Conservation (phyloP, 495 filamentous ascomycete species). For the Penicillium lividum region DNA sequence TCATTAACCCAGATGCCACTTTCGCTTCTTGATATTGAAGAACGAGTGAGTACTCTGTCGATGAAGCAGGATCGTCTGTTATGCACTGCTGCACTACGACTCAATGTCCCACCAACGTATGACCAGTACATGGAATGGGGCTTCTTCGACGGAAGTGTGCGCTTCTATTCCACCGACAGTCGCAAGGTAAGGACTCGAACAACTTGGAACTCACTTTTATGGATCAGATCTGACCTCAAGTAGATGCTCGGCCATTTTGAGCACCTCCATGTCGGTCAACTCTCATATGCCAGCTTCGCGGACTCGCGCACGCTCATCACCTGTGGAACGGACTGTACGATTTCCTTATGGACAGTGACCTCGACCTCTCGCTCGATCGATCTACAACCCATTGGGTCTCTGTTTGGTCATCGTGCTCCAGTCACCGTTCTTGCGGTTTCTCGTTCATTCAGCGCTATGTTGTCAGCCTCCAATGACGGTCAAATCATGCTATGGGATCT, state of each 20-base stretch:
- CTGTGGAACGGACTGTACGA: constrained; percentile 84
- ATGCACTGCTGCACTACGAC: constrained; percentile 75
- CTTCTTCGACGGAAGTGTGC: constrained; percentile 86
- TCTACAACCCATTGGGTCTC: constrained; percentile 71
- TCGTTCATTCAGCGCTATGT: constrained; percentile 80
- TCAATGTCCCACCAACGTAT: constrained; percentile 83
- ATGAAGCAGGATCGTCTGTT: constrained; percentile 87
- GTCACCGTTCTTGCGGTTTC: constrained; percentile 81
- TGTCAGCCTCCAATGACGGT: constrained; percentile 79
- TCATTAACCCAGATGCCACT: constrained; percentile 79
- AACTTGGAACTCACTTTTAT: not conserved
- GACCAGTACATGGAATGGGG: constrained; percentile 97
- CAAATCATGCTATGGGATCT: constrained; percentile 90
- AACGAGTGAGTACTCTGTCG: constrained; percentile 75
- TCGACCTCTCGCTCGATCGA: constrained; percentile 70
- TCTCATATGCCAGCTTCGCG: constrained; percentile 78
- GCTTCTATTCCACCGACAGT: constrained; percentile 81
- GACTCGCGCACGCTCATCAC: constrained; percentile 90
- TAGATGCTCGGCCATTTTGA: constrained; percentile 79
- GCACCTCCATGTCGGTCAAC: constrained; percentile 85
- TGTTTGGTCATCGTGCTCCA: constrained; percentile 86
- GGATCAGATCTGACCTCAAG: constrained; percentile 12
- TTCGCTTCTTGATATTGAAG: constrained; percentile 75
- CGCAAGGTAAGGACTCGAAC: constrained; percentile 52
- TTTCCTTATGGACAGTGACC: constrained; percentile 76